These are phyloP conservation scores for Protomyces inundatus DNA, from an alignment of 1,139 yeast genomes.

Conservation along the genomic window DNA sequence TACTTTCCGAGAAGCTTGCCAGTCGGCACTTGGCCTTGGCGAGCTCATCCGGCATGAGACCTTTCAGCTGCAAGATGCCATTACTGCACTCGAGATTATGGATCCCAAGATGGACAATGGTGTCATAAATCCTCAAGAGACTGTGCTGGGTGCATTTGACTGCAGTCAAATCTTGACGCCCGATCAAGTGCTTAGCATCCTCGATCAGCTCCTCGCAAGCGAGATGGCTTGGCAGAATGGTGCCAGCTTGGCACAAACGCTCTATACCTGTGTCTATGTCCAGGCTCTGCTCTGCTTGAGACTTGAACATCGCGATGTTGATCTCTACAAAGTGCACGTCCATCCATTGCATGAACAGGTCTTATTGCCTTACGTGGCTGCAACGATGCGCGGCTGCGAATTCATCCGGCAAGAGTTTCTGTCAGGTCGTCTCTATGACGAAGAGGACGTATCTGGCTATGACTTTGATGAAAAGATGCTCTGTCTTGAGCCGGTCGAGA, in stretches of 20 bases:
- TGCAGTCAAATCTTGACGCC: neutral
- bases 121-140: constrained; percentile 7
- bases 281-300: constrained; percentile 7
- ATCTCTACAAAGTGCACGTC: neutral
- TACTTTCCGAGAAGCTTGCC: constrained; percentile 2
- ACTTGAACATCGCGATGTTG: neutral
- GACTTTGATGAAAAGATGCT: constrained; percentile 9
- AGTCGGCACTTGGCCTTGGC: constrained; percentile 14
- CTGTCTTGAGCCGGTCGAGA: neutral
- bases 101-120: constrained; percentile 31
- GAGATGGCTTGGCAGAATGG: constrained; percentile 28
- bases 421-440: constrained; percentile 24
- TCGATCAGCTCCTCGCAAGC: constrained; percentile 24
- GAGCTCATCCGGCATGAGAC: constrained; percentile 22
- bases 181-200: constrained; percentile 4
- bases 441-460: constrained; percentile 21
- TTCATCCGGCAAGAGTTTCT: constrained; percentile 10
- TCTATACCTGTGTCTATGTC: constrained; percentile 23
- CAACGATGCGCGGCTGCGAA: constrained; percentile 14
- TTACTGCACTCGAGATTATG: constrained; percentile 29
- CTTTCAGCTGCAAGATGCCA: constrained; percentile 27
- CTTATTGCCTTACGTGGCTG: constrained; percentile 23
- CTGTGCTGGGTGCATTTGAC: neutral
- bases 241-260: constrained; percentile 26
- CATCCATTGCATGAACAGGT: constrained; percentile 8